These are phyloP conservation scores for Phytophthora foliorum DNA, from an alignment of 352 stramenopile species.

Conservation along the genomic window DNA sequence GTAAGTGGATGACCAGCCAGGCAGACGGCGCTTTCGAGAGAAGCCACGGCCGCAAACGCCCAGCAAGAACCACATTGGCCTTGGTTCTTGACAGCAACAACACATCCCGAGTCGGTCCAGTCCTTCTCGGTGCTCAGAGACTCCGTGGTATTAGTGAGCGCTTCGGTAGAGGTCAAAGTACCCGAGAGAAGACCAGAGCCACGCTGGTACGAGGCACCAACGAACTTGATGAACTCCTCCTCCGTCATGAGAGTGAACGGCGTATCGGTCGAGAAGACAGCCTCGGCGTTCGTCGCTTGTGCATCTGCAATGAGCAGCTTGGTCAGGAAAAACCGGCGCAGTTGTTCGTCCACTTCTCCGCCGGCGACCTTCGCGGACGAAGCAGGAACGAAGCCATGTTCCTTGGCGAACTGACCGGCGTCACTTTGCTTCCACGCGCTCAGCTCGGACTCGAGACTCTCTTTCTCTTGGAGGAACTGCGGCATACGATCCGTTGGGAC, in stretches of 20 bases:
- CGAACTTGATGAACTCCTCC: constrained; percentile 67
- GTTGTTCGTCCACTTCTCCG: constrained; percentile 46
- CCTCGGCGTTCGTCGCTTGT: constrained; percentile 63
- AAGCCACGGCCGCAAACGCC: constrained; percentile 95
- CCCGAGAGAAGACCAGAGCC: constrained; percentile 6
- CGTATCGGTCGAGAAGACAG: constrained; percentile 70
- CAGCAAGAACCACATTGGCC: constrained; percentile 98
- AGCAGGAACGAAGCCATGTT: constrained; percentile 52
- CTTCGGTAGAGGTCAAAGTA: constrained; percentile 1
- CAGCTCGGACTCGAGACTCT: constrained; percentile 50
- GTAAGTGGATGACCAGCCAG: constrained; percentile 77
- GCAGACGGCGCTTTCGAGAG: constrained; percentile 92
- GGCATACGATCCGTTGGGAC: constrained; percentile 43
- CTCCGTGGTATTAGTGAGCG: constrained; percentile 19
- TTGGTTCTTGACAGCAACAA: constrained; percentile 95
- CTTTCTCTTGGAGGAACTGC: constrained; percentile 61
- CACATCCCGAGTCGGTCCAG: constrained; percentile 71
- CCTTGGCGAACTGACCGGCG: constrained; percentile 55
- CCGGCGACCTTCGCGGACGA: not conserved
- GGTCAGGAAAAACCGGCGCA: constrained; percentile 68
- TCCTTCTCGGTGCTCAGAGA: constrained; percentile 44
- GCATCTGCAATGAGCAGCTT: constrained; percentile 69
- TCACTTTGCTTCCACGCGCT: constrained; percentile 61
- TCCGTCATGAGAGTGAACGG: constrained; percentile 82
- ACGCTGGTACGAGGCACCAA: constrained; percentile 54